Evolutionary conservation across 768 basidiomycete species (phyloP).

Genomic region (Mycena sanguinolenta): DNA sequence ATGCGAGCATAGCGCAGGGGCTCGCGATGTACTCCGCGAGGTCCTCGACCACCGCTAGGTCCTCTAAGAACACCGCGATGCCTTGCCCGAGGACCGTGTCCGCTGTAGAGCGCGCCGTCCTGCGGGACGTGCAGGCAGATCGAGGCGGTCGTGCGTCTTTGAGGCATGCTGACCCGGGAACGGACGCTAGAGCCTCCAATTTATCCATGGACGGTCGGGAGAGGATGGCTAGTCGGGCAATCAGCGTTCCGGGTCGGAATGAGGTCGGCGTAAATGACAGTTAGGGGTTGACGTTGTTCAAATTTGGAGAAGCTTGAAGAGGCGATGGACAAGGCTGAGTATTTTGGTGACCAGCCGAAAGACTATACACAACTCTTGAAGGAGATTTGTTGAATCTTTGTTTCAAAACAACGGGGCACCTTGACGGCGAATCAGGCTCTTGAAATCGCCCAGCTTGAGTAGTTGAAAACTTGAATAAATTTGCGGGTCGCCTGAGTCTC

Average conservation of each 20-base stretch:
- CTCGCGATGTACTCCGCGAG: conserved; percentile 77
- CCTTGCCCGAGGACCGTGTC: conserved; percentile 94
- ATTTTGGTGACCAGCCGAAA: too few relatives aligned
- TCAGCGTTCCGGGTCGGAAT: not conserved
- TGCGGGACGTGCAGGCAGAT: conserved; percentile 78
- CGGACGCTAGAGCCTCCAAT: conserved; percentile 63
- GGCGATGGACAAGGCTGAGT: too few relatives aligned
- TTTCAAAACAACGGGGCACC: too few relatives aligned
- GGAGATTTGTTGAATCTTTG: too few relatives aligned
- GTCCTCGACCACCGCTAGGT: conserved; percentile 93
- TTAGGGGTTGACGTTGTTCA: not conserved
- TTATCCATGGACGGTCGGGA: conserved; percentile 58
- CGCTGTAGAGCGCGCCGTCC: conserved; percentile 86
- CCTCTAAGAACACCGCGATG: conserved; percentile 90
- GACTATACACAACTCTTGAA: too few relatives aligned
- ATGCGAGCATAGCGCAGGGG: conserved; percentile 68
- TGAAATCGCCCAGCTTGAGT: too few relatives aligned
- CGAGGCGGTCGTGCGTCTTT: conserved; percentile 90
- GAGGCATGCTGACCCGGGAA: conserved; percentile 61
- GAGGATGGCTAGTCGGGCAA: not conserved
- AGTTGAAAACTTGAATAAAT: too few relatives aligned
- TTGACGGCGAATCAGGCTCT: too few relatives aligned
- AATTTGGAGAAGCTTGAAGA: too few relatives aligned
- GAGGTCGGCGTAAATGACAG: not conserved
- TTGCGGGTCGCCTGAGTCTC: too few relatives aligned